Percentiles rank a stretch among this genome's conserved stretches.
phyloP scores from a whole-genome alignment of 2,329 filamentous ascomycete species.

The Paracoccidioides brasiliensis region DNA sequence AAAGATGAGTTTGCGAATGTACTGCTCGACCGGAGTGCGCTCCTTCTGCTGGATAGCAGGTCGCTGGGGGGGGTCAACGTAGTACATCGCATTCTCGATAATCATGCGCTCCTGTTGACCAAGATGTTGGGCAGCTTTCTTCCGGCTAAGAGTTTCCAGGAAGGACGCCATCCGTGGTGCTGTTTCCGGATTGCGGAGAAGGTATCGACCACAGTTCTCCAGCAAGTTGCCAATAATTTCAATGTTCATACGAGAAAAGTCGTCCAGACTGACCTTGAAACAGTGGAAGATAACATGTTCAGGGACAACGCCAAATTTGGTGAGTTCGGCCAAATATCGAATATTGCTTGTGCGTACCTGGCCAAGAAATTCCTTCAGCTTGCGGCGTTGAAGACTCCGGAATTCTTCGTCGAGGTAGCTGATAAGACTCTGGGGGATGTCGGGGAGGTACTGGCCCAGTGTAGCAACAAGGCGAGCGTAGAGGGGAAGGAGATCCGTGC shows the following conservation, averaged over 20 bases:
- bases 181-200: constrained; percentile 85
- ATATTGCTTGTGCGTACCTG: constrained; percentile 90
- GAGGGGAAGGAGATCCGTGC: constrained; percentile 75
- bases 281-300: constrained; percentile 99
- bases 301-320: constrained; percentile 94
- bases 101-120: constrained; percentile 95
- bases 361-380: constrained; percentile 93
- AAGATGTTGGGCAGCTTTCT: constrained; percentile 90
- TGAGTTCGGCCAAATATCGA: constrained; percentile 92
- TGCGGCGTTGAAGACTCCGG: constrained; percentile 86
- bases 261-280: constrained; percentile 90
- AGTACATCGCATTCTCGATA: constrained; percentile 95
- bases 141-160: constrained; percentile 84
- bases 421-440: constrained; percentile 83
- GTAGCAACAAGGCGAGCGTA: constrained; percentile 92
- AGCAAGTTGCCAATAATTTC: constrained; percentile 94
- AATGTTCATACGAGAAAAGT: constrained; percentile 98
- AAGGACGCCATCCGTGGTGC: constrained; percentile 88
- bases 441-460: constrained; percentile 82
- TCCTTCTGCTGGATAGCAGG: constrained; percentile 95
- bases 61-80: constrained; percentile 87
- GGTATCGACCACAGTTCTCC: constrained; percentile 90
- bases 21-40: constrained; percentile 81
- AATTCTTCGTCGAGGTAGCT: constrained; percentile 94
- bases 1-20: constrained; percentile 85